These are phyloP conservation scores for Epichloe aotearoae DNA, from an alignment of 2,329 filamentous ascomycete species.

Conservation along the genomic window DNA sequence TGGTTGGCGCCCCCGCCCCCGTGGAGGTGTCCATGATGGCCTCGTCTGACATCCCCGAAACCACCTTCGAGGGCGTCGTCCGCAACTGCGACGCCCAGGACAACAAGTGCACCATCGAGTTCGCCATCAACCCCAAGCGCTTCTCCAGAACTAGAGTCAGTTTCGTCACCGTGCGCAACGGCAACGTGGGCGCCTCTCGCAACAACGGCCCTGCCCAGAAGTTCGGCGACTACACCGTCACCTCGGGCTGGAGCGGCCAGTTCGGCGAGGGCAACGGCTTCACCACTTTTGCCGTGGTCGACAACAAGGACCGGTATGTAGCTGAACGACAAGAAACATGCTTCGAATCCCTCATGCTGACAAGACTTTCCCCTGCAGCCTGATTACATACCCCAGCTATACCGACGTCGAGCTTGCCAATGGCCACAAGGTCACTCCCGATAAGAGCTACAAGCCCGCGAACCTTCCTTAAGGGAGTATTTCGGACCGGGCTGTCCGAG, in stretches of 20 bases:
- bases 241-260: slow-evolving; percentile 41
- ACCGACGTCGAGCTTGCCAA: slow-evolving; percentile 23
- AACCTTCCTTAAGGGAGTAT: slow-evolving; percentile 18
- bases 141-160: slow-evolving; percentile 19
- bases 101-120: slow-evolving; percentile 30
- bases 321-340: neutral
- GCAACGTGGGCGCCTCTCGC: slow-evolving; percentile 15
- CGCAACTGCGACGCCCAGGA: slow-evolving; percentile 27
- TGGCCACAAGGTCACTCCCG: slow-evolving; percentile 29
- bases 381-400: slow-evolving; percentile 40
- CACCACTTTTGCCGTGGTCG: slow-evolving; percentile 37
- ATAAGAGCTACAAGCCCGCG: slow-evolving; percentile 3
- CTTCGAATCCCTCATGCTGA: neutral
- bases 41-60: slow-evolving; percentile 19
- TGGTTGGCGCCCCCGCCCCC: slow-evolving; percentile 22
- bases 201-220: slow-evolving; percentile 25
- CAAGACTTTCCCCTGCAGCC: slow-evolving; percentile 4
- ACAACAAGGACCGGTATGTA: slow-evolving; percentile 20
- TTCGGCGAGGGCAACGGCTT: slow-evolving; percentile 35
- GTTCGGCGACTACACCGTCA: slow-evolving; percentile 38
- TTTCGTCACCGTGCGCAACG: slow-evolving; percentile 22
- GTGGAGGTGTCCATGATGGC: slow-evolving; percentile 27
- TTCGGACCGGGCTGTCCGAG: neutral
- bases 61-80: slow-evolving; percentile 27
- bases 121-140: slow-evolving; percentile 23